Evolutionary conservation across 2,329 filamentous ascomycete genomes (phyloP), one percentile per base, ranked within the genome.

Genomic region (Botryotinia calthae): DNA sequence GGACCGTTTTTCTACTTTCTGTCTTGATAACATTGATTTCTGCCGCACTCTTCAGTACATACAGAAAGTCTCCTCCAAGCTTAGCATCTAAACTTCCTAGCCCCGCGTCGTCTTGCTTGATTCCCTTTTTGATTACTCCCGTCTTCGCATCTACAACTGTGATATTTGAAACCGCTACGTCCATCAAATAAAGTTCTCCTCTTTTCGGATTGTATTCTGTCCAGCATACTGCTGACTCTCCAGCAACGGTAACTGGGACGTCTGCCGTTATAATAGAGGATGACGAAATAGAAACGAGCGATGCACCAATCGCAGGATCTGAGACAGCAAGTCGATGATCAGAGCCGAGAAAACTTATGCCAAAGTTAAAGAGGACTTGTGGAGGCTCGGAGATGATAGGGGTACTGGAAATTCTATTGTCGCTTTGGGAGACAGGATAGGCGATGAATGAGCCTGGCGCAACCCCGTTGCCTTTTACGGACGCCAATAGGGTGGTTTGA

Each of bases 401-500:
- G 0, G 59, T 68, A 7, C 40, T 73, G 54, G 73, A 75, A 40
- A 76, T 70, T 25, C 25, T 37, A 31, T 62, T 51, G 18, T 58
- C 40, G 20, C 5, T 9, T 42, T 56, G 51, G 28, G 56, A 28
- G 14, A 34, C 67, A 22, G 75, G 75, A 42, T 75, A 77, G 51
- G 69, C 61, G 54, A 70, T 72, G 66, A 76, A 74, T 14, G n/a
- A 65, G n/a, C 76, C 76, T 20, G 71, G 70, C 25, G 63, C 61
- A 9, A 62, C 48, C 28, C 86, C 86, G 67, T 89, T 83, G 1
- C 89, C 89, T 80, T 91, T 91, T 58, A 90, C 87, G 1, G 86
- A 88, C 0, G 85, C 83, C 72, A 87, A 84, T 1, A 91, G 81
- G 1, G 80, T 83, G 0, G 78, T 81, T 76, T 87, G 83, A 64